Evolutionary conservation across 108 stramenopile species (phyloP), one percentile per base, ranked within the genome.

Genomic region (Aurantiochytrium sp.): DNA sequence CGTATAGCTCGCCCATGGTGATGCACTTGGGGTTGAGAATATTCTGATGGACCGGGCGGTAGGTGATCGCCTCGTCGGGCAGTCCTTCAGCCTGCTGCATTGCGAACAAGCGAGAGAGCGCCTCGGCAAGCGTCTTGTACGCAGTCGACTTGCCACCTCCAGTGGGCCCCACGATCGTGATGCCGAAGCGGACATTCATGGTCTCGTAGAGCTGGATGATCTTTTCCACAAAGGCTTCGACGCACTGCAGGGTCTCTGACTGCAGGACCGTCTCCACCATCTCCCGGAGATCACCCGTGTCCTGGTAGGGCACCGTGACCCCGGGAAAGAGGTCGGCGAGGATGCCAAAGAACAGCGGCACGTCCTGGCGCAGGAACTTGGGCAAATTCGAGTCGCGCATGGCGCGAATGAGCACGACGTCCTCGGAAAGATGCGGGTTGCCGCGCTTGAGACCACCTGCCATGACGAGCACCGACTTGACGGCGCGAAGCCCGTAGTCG

Each of bases 1-100:
- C 94, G 90, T 94, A 94, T 0, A 94, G 92, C 88, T 94, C 92
- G 4, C 93, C 93, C 90, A 94, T 92, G 24, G 92, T 91, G 68
- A 94, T 92, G 31, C 89, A 91, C 90, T 94, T 94, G 4, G 94
- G 94, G 85, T 94, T 94, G 0, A 94, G 89, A 22, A 93, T 59
- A 50, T 89, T 53, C 4, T 90, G 90, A 2, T 85, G 37, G 30
- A 93, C 92, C 3, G 30, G 54, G 27, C 73, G 73, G n/a, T 17
- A 32, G n/a, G 22, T 55, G 1, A 55, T 55, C 27, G 10, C 32
- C 5, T 24, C 85, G 19, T 42, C 24, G 15, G 37, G 10, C 15
- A 41, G 15, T 10, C 81, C 37, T 5, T 5, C 4, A 6, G 31
- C 34, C 4, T 55, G 86, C 5, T 55, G 54, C 42, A 22, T 15